Percentiles rank a stretch among this genome's conserved stretches.
These are phyloP conservation scores for Tuber microsphaerosporum DNA, from an alignment of 495 filamentous ascomycete species.

Conservation along the genomic window DNA sequence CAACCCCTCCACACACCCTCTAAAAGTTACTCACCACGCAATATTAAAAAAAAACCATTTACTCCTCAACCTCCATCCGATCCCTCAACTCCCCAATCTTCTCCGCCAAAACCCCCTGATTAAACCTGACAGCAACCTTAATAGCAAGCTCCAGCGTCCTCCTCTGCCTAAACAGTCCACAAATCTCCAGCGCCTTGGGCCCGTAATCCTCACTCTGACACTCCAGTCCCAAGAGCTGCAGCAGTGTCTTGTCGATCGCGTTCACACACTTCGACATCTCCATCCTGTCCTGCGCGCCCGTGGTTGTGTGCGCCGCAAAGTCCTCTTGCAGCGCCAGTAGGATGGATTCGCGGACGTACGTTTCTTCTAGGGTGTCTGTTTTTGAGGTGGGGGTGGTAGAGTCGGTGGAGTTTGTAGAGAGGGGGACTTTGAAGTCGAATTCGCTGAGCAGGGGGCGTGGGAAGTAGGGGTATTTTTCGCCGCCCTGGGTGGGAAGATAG, in stretches of 20 bases:
- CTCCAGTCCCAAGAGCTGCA: constrained; percentile 84
- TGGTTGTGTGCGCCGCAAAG: constrained; percentile 55
- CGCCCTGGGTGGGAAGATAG: constrained; percentile 48
- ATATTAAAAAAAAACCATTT: background rate
- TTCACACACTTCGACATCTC: constrained; percentile 63
- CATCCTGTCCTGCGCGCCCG: constrained; percentile 56
- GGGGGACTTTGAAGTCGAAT: constrained; percentile 83
- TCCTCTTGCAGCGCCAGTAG: constrained; percentile 65
- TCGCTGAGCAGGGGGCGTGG: constrained; percentile 84
- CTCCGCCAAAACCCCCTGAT: constrained; percentile 33
- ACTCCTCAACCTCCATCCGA: constrained; percentile 32
- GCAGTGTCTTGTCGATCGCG: constrained; percentile 75
- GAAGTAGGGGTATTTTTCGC: constrained; percentile 89
- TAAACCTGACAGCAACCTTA: constrained; percentile 41
- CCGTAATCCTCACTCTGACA: constrained; percentile 86
- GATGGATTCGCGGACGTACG: constrained; percentile 67
- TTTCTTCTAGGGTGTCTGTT: constrained; percentile 56
- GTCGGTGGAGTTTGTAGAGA: constrained; percentile 49
- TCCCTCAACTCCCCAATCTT: constrained; percentile 39
- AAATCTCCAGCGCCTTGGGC: constrained; percentile 83
- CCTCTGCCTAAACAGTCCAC: constrained; percentile 35
- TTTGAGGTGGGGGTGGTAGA: constrained; percentile 27
- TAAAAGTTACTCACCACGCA: background rate
- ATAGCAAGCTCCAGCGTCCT: constrained; percentile 36
- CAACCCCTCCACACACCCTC: background rate